Base-by-base conservation (phyloP, 805 yeast species). In the Lachancea dasiensis region DNA sequence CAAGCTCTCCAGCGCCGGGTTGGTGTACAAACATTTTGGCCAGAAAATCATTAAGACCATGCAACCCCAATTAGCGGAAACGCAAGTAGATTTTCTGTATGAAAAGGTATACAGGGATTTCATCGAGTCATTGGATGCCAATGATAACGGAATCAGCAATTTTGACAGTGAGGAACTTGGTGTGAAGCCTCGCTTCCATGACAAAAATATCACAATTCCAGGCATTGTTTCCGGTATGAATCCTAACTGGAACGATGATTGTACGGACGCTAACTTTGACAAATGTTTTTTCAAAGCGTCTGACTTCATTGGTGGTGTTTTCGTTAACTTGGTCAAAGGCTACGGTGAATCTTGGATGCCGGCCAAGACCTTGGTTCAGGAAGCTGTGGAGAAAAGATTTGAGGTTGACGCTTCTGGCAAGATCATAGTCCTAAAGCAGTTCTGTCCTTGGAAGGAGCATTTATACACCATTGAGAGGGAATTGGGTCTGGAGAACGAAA, bases 371-470 rank as follows among this genome's bases (percentile, higher is more conserved):
- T 66, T 82, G 29, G 97, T 92, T 20, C 72, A 70, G 45, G 62
- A 68, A n/a, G 90, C 95, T 0, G 73, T 87, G 48, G 66, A 65
- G 3, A 38, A 52, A 6, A 73, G 97, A 54, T 64, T 64, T 35
- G 62, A 75, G 18, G 74, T 75, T 37, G 86, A 86, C 52, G 41
- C 49, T 22, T 71, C 81, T 17, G 96, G 96, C 27, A 75, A 80
- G 45, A 79, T 90, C 30, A 51, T 92, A 8, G 71, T 84, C 3
- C 70, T 92, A 44, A 77, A 74, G n/a, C 72, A 73, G 44, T 86
- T 82, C 58, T 83, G 86, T 37, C 95, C 95, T 32, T 92, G 98
- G 98, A 89, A 87, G 60, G 96, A 86, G 56, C 97, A 92, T 59
- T 68, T 90, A 34, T 86, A 77, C 58, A 67, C 69, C 14, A 68